Conservation (phyloP, 2,329 filamentous ascomycete genomes). For the Botryotinia calthae region DNA sequence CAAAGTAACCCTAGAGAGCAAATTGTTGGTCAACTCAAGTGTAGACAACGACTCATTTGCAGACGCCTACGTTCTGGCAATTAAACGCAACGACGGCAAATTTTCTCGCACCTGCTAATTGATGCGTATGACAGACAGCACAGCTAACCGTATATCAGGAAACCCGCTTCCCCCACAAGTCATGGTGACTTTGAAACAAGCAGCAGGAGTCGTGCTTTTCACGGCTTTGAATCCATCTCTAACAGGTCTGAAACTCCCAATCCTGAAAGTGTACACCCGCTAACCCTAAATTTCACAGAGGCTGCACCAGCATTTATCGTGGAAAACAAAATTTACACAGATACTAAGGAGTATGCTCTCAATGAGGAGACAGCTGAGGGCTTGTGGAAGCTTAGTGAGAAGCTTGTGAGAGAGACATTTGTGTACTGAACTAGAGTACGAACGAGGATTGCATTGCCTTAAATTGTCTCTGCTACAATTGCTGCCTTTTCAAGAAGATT, state of each 20-base stretch:
- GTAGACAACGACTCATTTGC: neutral
- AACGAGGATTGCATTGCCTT: too few species aligned
- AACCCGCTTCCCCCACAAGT: neutral
- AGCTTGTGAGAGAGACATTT: slow-evolving; percentile 23
- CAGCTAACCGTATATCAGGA: neutral
- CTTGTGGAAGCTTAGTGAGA: slow-evolving; percentile 23
- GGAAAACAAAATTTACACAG: neutral
- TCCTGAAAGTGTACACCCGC: neutral
- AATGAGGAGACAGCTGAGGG: slow-evolving; percentile 15
- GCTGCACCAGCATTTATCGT: neutral
- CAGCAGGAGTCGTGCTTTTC: slow-evolving; percentile 1
- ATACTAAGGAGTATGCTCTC: neutral
- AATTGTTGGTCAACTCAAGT: neutral
- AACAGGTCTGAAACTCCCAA: neutral
- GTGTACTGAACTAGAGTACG: neutral
- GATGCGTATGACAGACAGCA: neutral
- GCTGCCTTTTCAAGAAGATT: too few species aligned
- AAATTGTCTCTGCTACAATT: too few species aligned
- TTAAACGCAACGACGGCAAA: neutral
- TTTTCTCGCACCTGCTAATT: neutral
- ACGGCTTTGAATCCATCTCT: neutral
- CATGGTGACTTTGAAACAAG: slow-evolving; percentile 1
- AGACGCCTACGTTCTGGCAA: neutral
- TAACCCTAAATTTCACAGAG: neutral
- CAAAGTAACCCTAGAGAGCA: neutral